A percentile compares a stretch with the other conserved stretches of the same genome.
These are phyloP conservation scores for Mortierella sp. DNA, from an alignment of 371 early-diverging fungal species.

Conservation along the genomic window DNA sequence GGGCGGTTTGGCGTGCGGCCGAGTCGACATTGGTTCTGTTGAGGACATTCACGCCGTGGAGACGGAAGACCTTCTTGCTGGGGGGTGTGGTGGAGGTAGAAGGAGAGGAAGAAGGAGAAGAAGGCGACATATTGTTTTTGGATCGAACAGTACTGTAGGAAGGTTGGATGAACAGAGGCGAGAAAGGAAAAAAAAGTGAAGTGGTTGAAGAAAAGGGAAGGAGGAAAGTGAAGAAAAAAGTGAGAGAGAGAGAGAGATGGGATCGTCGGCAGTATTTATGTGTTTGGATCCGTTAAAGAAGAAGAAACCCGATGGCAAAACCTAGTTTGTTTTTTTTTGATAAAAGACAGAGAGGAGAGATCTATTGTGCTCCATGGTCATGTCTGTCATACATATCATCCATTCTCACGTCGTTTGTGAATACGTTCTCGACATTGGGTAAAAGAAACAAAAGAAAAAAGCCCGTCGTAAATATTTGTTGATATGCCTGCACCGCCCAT, in stretches of 20 bases:
- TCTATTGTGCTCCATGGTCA: too few relatives aligned
- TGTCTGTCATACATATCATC: too few relatives aligned
- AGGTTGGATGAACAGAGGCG: background rate
- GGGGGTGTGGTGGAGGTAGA: slow-evolving; percentile 26
- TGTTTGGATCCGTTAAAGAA: background rate
- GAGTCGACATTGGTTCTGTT: slow-evolving; percentile 53
- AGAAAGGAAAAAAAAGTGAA: background rate
- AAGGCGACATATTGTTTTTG: background rate
- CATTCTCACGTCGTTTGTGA: too few relatives aligned
- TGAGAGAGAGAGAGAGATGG: background rate
- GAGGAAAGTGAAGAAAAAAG: background rate
- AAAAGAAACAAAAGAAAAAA: too few relatives aligned
- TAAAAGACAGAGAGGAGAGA: background rate
- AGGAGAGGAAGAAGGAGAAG: slow-evolving; percentile 1
- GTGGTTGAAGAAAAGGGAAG: background rate
- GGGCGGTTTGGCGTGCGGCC: slow-evolving; percentile 47
- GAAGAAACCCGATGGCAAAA: background rate
- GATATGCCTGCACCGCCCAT: slow-evolving; percentile 2
- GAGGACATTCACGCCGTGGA: slow-evolving; percentile 55
- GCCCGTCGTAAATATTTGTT: background rate
- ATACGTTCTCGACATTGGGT: too few relatives aligned
- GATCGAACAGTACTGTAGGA: background rate
- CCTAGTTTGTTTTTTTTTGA: slow-evolving; percentile 19
- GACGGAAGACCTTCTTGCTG: slow-evolving; percentile 53
- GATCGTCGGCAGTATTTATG: background rate